A percentile compares a stretch with the other conserved stretches of the same genome.
phyloP scores from a whole-genome alignment of 495 filamentous ascomycete species.

The Hypoxylon lienhwacheense region DNA sequence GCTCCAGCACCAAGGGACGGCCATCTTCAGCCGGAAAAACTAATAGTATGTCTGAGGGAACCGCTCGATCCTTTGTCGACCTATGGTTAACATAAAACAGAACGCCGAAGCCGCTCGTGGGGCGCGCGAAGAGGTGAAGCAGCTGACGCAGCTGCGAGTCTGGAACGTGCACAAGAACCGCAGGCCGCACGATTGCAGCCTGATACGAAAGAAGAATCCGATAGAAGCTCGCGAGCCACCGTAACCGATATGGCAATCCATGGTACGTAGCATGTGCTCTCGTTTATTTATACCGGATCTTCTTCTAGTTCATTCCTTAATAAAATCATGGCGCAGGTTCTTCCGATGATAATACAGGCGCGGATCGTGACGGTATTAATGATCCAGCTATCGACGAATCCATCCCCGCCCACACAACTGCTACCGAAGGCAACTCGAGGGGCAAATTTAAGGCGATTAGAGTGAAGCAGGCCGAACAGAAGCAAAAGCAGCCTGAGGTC shows the following conservation, averaged over 20 bases:
- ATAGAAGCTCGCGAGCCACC: conserved; percentile 19
- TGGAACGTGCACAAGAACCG: conserved; percentile 17
- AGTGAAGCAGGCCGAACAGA: not conserved
- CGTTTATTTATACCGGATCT: not conserved
- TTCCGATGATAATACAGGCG: not conserved
- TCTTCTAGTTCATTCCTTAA: not conserved
- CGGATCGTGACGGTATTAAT: not conserved
- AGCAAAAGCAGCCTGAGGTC: conserved; percentile 3
- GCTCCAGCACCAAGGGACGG: conserved; percentile 20
- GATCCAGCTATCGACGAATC: conserved; percentile 1
- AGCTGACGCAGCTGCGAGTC: conserved; percentile 7
- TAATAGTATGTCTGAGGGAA: conserved; percentile 20
- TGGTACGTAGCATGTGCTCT: conserved; percentile 11
- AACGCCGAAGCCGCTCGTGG: conserved; percentile 14
- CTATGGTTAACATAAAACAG: conserved; percentile 19
- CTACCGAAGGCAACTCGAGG: not conserved
- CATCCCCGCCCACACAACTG: not conserved
- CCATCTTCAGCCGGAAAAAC: conserved; percentile 2
- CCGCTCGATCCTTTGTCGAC: not conserved
- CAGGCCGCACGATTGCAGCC: conserved; percentile 16
- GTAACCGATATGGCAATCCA: conserved; percentile 30
- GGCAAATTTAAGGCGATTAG: conserved; percentile 14
- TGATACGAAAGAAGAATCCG: conserved; percentile 4
- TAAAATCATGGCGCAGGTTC: conserved; percentile 10
- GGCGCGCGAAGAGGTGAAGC: conserved; percentile 13